Evolutionary conservation across 257 asterid species (phyloP), one percentile per base, ranked within the genome.

Genomic region (Solanum bulbocastanum): DNA sequence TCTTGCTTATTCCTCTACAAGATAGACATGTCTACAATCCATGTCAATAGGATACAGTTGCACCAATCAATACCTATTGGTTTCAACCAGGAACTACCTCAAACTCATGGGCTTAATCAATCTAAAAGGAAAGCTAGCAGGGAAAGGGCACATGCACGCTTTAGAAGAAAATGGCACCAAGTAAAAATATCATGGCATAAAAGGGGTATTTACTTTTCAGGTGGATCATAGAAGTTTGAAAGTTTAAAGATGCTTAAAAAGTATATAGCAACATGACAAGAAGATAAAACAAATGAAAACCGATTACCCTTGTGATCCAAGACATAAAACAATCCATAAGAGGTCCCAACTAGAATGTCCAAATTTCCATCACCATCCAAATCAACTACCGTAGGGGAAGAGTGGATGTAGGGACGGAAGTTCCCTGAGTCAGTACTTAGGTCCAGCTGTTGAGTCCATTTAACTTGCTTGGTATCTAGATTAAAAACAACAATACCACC

Each of bases 301-400:
- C 30, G 69, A 87, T 85, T 86, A 98, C 99, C 99, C 90, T 94
- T 96, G 94, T 98, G 99, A 93, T 98, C 99, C 95, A 98, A 92
- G 82, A 95, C 96, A 91, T 98, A 96, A 90, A 98, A 95, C 94
- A 96, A 88, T 89, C 99, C 99, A 93, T 88, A 98, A 89, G 99
- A 96, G 89, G 99, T 98, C 90, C 99, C 99, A 72, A 98, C 95
- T 32, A 98, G 91, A 90, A 98, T 96, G 92, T 98, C 99, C 96
- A 98, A 83, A 90, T 98, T 93, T 84, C 99, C 99, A 91, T 98
- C 99, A 87, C 99, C 98, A 90, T 98, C 99, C 95, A 98, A 89
- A 96, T 98, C 99, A 88, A 92, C 96, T 66, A 98, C 98, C 62
- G 99, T 95, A 20, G 99, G 99, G 86, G 99, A 92, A 81, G 99